These are phyloP conservation scores for Botryosphaeria dothidea DNA, from an alignment of 2,329 filamentous ascomycete genomes.

Conservation along the genomic window DNA sequence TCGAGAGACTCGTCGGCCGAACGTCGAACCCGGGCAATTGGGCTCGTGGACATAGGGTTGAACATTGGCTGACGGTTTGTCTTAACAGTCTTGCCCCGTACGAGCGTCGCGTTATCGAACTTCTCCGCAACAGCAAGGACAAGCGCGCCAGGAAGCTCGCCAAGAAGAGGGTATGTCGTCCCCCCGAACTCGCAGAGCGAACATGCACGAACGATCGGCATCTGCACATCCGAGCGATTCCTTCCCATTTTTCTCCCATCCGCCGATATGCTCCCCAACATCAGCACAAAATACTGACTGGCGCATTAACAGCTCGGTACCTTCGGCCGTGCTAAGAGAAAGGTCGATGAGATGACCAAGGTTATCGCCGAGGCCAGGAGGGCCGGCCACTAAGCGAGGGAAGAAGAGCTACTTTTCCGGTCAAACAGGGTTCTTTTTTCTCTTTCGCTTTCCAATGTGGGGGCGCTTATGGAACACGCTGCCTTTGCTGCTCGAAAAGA, in stretches of 20 bases:
- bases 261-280: background rate
- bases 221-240: background rate
- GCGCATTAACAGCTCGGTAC: slow-evolving; percentile 76
- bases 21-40: background rate
- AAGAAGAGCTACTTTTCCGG: slow-evolving; percentile 13
- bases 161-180: slow-evolving; percentile 86
- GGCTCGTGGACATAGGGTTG: background rate
- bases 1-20: background rate
- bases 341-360: slow-evolving; percentile 98
- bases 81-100: slow-evolving; percentile 75
- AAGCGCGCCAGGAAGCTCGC: slow-evolving; percentile 99
- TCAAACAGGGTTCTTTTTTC: slow-evolving; percentile 14
- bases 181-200: background rate
- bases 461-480: slow-evolving; percentile 4
- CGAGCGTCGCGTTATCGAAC: slow-evolving; percentile 98
- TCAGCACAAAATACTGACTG: slow-evolving; percentile 28
- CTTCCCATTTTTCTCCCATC: background rate
- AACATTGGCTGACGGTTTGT: slow-evolving; percentile 19
- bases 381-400: slow-evolving; percentile 62
- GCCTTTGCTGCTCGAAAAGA: slow-evolving; percentile 4
- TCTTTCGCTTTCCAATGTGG: slow-evolving; percentile 2
- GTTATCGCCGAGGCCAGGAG: slow-evolving; percentile 96
- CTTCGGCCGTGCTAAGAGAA: slow-evolving; percentile 97
- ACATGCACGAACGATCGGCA: background rate
- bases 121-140: slow-evolving; percentile 98